Evolutionary conservation across 805 yeast species (phyloP).

Genomic region (Pichia exigua): DNA sequence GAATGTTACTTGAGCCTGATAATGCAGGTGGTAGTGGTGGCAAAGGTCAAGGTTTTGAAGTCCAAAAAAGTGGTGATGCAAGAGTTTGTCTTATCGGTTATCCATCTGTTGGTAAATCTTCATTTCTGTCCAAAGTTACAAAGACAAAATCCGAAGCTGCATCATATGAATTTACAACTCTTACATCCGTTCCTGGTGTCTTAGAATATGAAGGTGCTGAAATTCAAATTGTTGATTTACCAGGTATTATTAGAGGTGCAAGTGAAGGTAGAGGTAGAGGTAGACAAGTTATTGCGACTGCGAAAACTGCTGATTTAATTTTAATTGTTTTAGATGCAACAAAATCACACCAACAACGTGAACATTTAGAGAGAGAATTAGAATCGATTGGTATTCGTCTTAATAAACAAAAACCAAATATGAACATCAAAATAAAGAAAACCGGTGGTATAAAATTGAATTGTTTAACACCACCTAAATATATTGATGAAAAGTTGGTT

Average conservation of each 20-base stretch:
- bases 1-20: conserved; percentile 86
- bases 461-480: conserved; percentile 71
- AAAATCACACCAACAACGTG: conserved; percentile 83
- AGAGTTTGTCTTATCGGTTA: conserved; percentile 92
- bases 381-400: conserved; percentile 91
- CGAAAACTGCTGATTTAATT: conserved; percentile 88
- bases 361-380: conserved; percentile 77
- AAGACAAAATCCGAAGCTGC: conserved; percentile 94
- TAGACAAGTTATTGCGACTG: conserved; percentile 92
- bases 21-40: conserved; percentile 56
- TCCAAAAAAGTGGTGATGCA: conserved; percentile 92
- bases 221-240: conserved; percentile 93
- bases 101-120: conserved; percentile 96
- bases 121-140: conserved; percentile 81
- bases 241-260: conserved; percentile 96
- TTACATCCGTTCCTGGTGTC: conserved; percentile 95
- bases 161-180: conserved; percentile 88
- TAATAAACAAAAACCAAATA: conserved; percentile 74
- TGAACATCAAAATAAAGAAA: conserved; percentile 67
- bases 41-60: conserved; percentile 83
- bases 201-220: conserved; percentile 94
- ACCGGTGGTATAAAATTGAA: conserved; percentile 90
- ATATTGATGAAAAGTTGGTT: conserved; percentile 75
- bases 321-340: conserved; percentile 95
- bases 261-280: conserved; percentile 97